phyloP scores from a whole-genome alignment of 1,284 basidiomycete genomes.

The Malassezia obtusa region DNA sequence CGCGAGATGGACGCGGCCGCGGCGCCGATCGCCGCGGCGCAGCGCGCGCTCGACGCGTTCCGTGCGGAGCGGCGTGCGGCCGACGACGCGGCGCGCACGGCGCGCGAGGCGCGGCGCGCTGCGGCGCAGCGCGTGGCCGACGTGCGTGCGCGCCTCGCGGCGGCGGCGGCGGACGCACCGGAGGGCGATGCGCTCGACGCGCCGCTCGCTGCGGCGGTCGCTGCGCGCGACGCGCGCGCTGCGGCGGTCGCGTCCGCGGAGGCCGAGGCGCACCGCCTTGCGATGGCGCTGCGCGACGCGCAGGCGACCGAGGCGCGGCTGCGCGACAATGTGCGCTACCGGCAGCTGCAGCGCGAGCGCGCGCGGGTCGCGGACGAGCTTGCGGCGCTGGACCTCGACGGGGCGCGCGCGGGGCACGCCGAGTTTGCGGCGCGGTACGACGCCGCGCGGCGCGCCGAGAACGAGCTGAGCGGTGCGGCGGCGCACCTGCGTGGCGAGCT shows the following conservation, averaged over 20 bases:
- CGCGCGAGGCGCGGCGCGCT: not conserved
- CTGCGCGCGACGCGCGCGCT: conserved; percentile 22
- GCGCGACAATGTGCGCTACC: conserved; percentile 72
- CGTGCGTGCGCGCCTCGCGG: not conserved
- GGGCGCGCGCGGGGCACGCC: conserved; percentile 50
- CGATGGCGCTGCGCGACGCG: conserved; percentile 47
- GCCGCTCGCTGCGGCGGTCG: conserved; percentile 34
- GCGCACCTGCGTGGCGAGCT: conserved; percentile 37
- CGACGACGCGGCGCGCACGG: not conserved
- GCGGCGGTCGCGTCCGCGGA: conserved; percentile 24
- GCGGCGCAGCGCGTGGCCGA: not conserved
- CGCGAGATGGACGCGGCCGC: conserved; percentile 58
- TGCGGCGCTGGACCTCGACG: conserved; percentile 48
- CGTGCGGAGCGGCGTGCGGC: conserved; percentile 51
- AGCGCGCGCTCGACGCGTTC: conserved; percentile 56
- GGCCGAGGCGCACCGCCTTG: conserved; percentile 27
- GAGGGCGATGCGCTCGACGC: conserved; percentile 49
- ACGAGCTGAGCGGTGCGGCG: conserved; percentile 60
- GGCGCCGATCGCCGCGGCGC: conserved; percentile 61
- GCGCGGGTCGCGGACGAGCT: conserved; percentile 63
- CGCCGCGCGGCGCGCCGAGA: conserved; percentile 61
- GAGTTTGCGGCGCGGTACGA: conserved; percentile 75
- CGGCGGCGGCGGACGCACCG: not conserved
- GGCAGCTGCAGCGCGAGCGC: conserved; percentile 63
- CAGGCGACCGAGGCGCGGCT: conserved; percentile 56